A percentile compares a stretch with the other conserved stretches of the same genome.
Conservation (phyloP, 2,329 filamentous ascomycete species). For the Stachybotrys chlorohalonatus region DNA sequence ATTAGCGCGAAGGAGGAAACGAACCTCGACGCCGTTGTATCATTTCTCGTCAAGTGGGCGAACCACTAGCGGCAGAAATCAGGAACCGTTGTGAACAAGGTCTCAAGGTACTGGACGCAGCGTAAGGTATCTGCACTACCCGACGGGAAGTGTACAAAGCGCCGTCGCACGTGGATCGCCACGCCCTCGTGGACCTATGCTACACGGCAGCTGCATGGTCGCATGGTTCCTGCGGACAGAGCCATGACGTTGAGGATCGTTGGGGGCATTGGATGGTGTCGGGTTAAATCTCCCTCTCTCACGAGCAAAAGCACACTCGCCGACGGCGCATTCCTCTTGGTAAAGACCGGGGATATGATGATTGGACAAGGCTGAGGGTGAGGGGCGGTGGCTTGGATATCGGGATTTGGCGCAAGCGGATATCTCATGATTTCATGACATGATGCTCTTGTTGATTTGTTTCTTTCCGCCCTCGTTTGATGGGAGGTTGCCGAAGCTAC, state of each 20-base stretch:
- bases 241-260: not conserved
- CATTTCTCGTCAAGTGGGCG: conserved; percentile 90
- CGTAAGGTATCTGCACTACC: not conserved
- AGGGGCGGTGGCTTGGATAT: not conserved
- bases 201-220: too few relatives aligned
- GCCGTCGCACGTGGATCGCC: too few relatives aligned
- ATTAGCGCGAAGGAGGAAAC: conserved; percentile 99
- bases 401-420: not conserved
- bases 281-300: not conserved
- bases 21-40: conserved; percentile 91
- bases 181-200: too few relatives aligned
- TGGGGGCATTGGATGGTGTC: conserved; percentile 1
- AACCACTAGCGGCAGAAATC: conserved; percentile 45
- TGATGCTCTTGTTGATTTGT: not conserved
- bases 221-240: not conserved
- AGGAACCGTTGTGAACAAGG: not conserved
- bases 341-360: not conserved
- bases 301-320: not conserved
- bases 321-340: not conserved
- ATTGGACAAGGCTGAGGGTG: not conserved
- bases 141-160: not conserved
- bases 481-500: not conserved
- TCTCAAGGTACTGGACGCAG: not conserved
- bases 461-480: not conserved
- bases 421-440: not conserved